Percentiles rank a stretch among this genome's conserved stretches.
These are phyloP conservation scores for Ogataea sp. DNA, from an alignment of 805 yeast species.

Conservation along the genomic window DNA sequence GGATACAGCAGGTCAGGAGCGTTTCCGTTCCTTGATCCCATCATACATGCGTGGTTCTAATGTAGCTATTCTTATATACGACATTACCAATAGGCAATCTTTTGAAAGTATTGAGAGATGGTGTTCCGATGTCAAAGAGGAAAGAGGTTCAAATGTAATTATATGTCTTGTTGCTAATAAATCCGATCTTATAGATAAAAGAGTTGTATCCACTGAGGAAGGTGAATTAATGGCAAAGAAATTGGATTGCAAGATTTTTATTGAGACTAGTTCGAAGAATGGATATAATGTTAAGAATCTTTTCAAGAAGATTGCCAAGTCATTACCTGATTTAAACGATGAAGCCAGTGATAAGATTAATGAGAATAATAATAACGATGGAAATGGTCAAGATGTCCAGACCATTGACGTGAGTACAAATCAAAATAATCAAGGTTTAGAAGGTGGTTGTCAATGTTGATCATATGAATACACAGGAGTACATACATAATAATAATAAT, in stretches of 20 bases:
- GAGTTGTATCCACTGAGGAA: conserved; percentile 78
- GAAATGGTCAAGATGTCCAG: conserved; percentile 20
- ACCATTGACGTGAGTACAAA: conserved; percentile 36
- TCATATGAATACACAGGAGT: too few relatives aligned
- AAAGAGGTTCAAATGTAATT: conserved; percentile 84
- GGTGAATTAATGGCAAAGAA: conserved; percentile 71
- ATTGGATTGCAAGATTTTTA: conserved; percentile 69
- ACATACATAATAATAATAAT: not conserved
- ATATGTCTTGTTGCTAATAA: conserved; percentile 91
- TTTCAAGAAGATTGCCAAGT: conserved; percentile 85
- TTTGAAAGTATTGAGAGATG: conserved; percentile 82
- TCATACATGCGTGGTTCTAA: conserved; percentile 92
- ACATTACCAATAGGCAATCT: conserved; percentile 78
- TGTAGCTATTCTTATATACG: conserved; percentile 96
- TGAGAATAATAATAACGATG: conserved; percentile 9
- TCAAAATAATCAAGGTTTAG: conserved; percentile 24
- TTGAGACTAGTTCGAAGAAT: conserved; percentile 92
- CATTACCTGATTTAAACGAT: conserved; percentile 68
- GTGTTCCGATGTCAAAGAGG: conserved; percentile 92
- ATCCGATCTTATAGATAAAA: conserved; percentile 68
- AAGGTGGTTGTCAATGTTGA: conserved; percentile 33
- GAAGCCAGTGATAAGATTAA: conserved; percentile 16
- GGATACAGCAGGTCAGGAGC: conserved; percentile 98
- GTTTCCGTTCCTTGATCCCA: conserved; percentile 91
- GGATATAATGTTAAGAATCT: conserved; percentile 88